Evolutionary conservation across 2,329 filamentous ascomycete species (phyloP), one percentile per base, ranked within the genome.

Genomic region (Microdochium bolleyi): DNA sequence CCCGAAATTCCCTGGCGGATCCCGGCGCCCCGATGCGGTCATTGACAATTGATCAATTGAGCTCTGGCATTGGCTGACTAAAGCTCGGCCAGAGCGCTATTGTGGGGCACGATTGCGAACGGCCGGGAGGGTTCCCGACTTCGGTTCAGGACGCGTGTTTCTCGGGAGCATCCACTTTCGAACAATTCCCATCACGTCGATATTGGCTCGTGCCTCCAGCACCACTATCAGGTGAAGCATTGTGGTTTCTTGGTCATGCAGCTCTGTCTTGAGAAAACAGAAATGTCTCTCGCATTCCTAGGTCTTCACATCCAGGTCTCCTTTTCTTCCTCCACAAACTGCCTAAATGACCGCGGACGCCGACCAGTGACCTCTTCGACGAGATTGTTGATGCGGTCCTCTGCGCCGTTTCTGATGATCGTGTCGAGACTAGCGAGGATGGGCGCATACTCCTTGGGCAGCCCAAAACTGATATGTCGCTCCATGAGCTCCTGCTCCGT

Each of bases 301-400:
- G n/a, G n/a, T 46, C 41, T 46, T 30, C 19, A 46, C 41, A 46
- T 46, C 60, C 60, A 62, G 0, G 53, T 24, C 5, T 4, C 53
- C 56, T 54, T 58, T 14, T 62, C 58, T 13, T 51, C 54, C 53
- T 58, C 54, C 3, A 59, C 57, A 50, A 63, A 66, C 2, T 66
- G 61, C 24, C 56, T 51, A 19, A 71, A 71, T 21, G 34, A 55
- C 48, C 51, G 62, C 4, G 70, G 69, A 21, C 58, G 55, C 19
- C 56, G 55, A 0, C 70, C 69, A 8, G 69, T 72, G 27, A 71
- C 53, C 2, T 55, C 58, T 21, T 64, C 50, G 2, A 73, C 62
- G 19, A 62, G 62, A 49, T 69, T 66, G 52, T 67, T 69, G 9
- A 62, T 62, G 24, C 64, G 60, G 19, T 70, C 62, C 60, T 73